phyloP scores from a whole-genome alignment of 139 green algal genomes.

The Picochlorum sp. region DNA sequence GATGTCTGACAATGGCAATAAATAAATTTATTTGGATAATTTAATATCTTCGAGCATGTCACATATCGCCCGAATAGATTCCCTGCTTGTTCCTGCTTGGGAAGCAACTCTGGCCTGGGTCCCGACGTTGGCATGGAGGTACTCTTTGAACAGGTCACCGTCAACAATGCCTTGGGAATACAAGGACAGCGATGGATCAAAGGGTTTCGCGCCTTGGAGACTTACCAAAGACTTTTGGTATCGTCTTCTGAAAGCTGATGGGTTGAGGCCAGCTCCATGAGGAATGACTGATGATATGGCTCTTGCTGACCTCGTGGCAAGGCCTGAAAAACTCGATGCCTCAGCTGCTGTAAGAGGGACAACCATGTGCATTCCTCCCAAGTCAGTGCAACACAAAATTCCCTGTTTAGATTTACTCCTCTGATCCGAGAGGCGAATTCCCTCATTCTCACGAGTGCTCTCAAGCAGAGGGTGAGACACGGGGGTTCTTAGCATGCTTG shows the following conservation, averaged over 20 bases:
- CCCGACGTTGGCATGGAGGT: slow-evolving; percentile 15
- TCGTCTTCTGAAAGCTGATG: slow-evolving; percentile 53
- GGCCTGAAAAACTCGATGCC: background rate
- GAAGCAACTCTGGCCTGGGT: slow-evolving; percentile 24
- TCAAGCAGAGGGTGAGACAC: no score
- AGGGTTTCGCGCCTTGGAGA: slow-evolving; percentile 20
- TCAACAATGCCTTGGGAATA: slow-evolving; percentile 42
- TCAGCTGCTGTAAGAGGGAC: slow-evolving; percentile 16
- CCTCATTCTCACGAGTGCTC: no score
- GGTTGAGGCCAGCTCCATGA: slow-evolving; percentile 64
- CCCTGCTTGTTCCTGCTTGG: slow-evolving; percentile 7
- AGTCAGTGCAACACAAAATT: slow-evolving; percentile 6
- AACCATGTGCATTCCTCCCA: slow-evolving; percentile 9
- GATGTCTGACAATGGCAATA: background rate
- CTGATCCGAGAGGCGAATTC: background rate
- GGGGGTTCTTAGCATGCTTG: slow-evolving; percentile 19
- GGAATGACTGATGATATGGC: slow-evolving; percentile 30
- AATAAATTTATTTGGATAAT: background rate
- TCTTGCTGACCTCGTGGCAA: slow-evolving; percentile 37
- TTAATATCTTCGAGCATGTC: background rate
- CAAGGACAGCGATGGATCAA: slow-evolving; percentile 3
- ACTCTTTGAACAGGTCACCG: slow-evolving; percentile 41
- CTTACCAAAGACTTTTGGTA: slow-evolving; percentile 17
- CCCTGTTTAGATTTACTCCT: slow-evolving; percentile 14
- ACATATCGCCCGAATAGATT: background rate